Evolutionary conservation across 805 yeast species (phyloP).

Genomic region (Ogataea paradorogensis): DNA sequence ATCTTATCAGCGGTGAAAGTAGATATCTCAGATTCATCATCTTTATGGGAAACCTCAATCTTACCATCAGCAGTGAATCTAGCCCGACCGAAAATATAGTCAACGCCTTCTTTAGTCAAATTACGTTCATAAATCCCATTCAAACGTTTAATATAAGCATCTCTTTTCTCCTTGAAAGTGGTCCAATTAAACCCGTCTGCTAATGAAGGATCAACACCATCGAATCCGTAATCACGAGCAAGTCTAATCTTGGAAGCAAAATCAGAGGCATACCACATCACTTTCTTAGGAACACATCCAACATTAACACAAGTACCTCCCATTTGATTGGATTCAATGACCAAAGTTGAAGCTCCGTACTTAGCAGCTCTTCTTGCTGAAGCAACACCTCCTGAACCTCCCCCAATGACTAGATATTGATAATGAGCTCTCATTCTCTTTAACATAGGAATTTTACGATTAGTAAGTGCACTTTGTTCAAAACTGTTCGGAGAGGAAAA

Average conservation of each 20-base stretch:
- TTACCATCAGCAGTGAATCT: slow-evolving; percentile 64
- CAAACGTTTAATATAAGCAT: slow-evolving; percentile 81
- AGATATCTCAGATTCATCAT: slow-evolving; percentile 47
- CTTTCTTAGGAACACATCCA: slow-evolving; percentile 98
- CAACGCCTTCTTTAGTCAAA: slow-evolving; percentile 84
- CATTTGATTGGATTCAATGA: slow-evolving; percentile 76
- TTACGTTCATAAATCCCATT: slow-evolving; percentile 93
- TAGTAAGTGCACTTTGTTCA: neutral
- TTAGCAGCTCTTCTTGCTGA: slow-evolving; percentile 94
- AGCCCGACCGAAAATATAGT: slow-evolving; percentile 83
- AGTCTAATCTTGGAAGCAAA: slow-evolving; percentile 71
- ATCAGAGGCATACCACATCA: slow-evolving; percentile 98
- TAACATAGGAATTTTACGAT: slow-evolving; percentile 20
- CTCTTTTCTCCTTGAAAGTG: slow-evolving; percentile 79
- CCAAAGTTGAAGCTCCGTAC: slow-evolving; percentile 82
- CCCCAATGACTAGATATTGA: slow-evolving; percentile 94
- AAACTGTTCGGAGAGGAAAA: neutral
- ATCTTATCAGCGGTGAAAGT: slow-evolving; percentile 76
- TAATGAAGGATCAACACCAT: slow-evolving; percentile 49
- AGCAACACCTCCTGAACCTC: slow-evolving; percentile 99
- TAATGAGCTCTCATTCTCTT: slow-evolving; percentile 51
- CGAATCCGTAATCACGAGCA: slow-evolving; percentile 81
- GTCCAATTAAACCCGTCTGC: slow-evolving; percentile 77
- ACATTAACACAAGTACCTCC: slow-evolving; percentile 99
- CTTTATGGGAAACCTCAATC: slow-evolving; percentile 73